These are phyloP conservation scores for Naganishia randhawae DNA, from an alignment of 768 basidiomycete species.

Conservation along the genomic window DNA sequence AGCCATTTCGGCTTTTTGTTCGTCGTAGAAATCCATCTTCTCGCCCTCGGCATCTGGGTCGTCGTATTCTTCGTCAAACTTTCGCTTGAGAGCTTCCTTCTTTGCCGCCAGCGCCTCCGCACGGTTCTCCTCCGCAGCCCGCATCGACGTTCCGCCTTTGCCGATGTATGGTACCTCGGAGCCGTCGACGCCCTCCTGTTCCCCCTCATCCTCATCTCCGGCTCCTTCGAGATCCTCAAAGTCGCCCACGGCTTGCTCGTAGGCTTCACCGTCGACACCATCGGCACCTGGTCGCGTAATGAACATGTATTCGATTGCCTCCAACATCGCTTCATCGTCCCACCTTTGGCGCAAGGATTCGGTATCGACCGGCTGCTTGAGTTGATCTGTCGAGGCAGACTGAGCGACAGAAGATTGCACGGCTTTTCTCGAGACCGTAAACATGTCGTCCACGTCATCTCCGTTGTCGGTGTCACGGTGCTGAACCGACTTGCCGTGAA, in stretches of 20 bases:
- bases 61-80: constrained; percentile 95
- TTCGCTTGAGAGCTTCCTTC: constrained; percentile 85
- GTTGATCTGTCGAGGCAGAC: constrained; percentile 56
- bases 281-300: constrained; percentile 60
- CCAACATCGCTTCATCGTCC: constrained; percentile 79
- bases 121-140: constrained; percentile 45
- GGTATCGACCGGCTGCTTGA: constrained; percentile 60
- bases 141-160: constrained; percentile 45
- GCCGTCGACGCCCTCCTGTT: constrained; percentile 49
- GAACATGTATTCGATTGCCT: constrained; percentile 80
- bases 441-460: constrained; percentile 39
- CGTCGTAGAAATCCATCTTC: constrained; percentile 81
- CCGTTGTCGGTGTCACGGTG: background rate
- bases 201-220: constrained; percentile 51
- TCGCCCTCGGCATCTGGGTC: constrained; percentile 58
- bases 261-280: constrained; percentile 44
- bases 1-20: constrained; percentile 86
- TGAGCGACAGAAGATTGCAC: constrained; percentile 36
- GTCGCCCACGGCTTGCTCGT: constrained; percentile 51
- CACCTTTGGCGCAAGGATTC: constrained; percentile 63
- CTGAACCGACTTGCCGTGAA: constrained; percentile 52
- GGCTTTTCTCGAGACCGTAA: constrained; percentile 38
- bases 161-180: constrained; percentile 52
- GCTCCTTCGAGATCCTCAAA: constrained; percentile 50
- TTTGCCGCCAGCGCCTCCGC: constrained; percentile 65